phyloP scores from a whole-genome alignment of 1,284 basidiomycete genomes.

The Vanrija humicola region DNA sequence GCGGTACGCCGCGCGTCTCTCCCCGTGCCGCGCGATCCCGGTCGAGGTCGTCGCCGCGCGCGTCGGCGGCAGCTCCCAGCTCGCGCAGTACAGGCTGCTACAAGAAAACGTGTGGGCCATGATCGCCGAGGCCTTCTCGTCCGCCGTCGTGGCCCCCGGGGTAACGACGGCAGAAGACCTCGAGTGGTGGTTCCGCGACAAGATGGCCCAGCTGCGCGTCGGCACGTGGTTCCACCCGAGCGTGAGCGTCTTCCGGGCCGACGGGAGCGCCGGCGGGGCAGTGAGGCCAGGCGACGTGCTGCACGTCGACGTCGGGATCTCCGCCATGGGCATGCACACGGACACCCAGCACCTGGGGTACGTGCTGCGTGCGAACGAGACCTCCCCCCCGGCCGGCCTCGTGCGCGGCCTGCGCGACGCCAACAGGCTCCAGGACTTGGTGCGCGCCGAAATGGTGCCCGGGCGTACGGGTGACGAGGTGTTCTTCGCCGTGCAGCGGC shows the following conservation, averaged over 20 bases:
- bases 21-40: conserved; percentile 53
- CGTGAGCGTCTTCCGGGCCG: conserved; percentile 47
- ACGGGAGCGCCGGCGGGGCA: conserved; percentile 8
- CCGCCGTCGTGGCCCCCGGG: conserved; percentile 48
- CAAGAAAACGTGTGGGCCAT: conserved; percentile 57
- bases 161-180: conserved; percentile 55
- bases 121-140: conserved; percentile 56
- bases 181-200: conserved; percentile 58
- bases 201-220: conserved; percentile 49
- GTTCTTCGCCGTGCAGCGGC: conserved; percentile 50
- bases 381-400: conserved; percentile 52
- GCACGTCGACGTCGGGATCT: conserved; percentile 58
- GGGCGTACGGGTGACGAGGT: conserved; percentile 56
- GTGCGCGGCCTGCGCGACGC: conserved; percentile 50
- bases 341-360: conserved; percentile 59
- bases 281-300: conserved; percentile 51
- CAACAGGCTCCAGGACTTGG: conserved; percentile 57
- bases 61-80: conserved; percentile 46
- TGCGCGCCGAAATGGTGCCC: conserved; percentile 52
- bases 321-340: conserved; percentile 57
- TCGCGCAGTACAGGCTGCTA: conserved; percentile 52
- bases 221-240: conserved; percentile 54
- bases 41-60: conserved; percentile 55
- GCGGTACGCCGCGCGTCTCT: conserved; percentile 49
- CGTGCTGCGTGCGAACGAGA: conserved; percentile 52